A percentile compares a stretch with the other conserved stretches of the same genome.
Conservation (phyloP, 306 rosid species). For the Trifolium subterraneum region DNA sequence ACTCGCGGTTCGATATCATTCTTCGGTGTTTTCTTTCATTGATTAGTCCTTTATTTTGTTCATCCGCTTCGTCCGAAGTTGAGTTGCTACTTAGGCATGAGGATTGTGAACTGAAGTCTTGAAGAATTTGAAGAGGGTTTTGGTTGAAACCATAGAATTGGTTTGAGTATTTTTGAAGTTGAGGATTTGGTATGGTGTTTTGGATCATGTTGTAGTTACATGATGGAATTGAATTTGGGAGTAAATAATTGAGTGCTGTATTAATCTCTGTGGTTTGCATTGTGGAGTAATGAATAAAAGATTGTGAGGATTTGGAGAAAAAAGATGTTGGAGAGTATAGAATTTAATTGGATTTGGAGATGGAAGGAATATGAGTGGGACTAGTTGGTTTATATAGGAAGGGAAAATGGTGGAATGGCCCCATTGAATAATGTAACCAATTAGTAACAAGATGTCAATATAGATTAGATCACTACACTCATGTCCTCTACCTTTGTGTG, state of each 20-base stretch:
- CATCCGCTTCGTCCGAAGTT: constrained; percentile 90
- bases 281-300: constrained; percentile 29
- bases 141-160: constrained; percentile 55
- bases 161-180: constrained; percentile 48
- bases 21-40: constrained; percentile 88
- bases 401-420: constrained; percentile 47
- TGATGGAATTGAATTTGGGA: constrained; percentile 49
- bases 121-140: constrained; percentile 43
- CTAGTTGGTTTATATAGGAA: constrained; percentile 64
- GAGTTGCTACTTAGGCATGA: constrained; percentile 79
- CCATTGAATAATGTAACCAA: constrained; percentile 38
- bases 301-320: constrained; percentile 38
- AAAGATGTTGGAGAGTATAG: constrained; percentile 25
- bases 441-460: constrained; percentile 37
- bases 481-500: not conserved
- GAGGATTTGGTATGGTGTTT: constrained; percentile 48
- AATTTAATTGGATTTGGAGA: constrained; percentile 48
- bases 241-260: constrained; percentile 58
- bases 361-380: constrained; percentile 46
- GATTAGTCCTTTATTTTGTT: constrained; percentile 71
- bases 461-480: not conserved
- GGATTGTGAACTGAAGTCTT: constrained; percentile 63
- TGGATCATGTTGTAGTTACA: constrained; percentile 51
- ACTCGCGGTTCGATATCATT: constrained; percentile 95
- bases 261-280: constrained; percentile 70